Percentiles rank a stretch among this genome's conserved stretches.
These are phyloP conservation scores for Fusarium succisae DNA, from an alignment of 2,329 filamentous ascomycete species.

Conservation along the genomic window DNA sequence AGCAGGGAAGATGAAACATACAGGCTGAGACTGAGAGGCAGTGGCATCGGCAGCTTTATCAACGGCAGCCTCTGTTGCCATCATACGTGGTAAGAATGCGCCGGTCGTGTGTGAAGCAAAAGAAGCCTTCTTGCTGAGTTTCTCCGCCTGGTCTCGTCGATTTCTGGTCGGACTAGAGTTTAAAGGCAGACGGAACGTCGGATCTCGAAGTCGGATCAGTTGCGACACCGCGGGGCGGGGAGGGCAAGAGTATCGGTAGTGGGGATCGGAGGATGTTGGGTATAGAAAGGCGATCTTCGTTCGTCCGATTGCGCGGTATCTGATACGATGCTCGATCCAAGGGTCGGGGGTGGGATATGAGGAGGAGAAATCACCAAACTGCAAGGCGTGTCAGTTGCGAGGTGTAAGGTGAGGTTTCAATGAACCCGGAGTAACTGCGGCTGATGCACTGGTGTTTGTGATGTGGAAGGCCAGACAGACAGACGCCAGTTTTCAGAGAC, in stretches of 20 bases:
- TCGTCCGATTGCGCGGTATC: constrained; percentile 11
- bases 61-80: constrained; percentile 70
- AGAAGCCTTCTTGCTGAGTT: constrained; percentile 41
- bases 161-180: constrained; percentile 27
- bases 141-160: constrained; percentile 34
- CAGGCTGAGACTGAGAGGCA: constrained; percentile 57
- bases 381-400: constrained; percentile 34
- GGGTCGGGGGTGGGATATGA: constrained; percentile 23
- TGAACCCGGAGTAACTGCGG: constrained; percentile 44
- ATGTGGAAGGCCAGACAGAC: constrained; percentile 39
- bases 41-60: constrained; percentile 64
- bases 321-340: constrained; percentile 17
- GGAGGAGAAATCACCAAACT: constrained; percentile 24
- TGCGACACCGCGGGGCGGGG: constrained; percentile 39
- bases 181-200: constrained; percentile 21
- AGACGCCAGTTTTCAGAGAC: constrained; percentile 20
- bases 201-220: constrained; percentile 18
- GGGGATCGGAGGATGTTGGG: constrained; percentile 9
- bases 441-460: constrained; percentile 38
- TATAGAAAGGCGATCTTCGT: constrained; percentile 21
- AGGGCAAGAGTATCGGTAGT: constrained; percentile 22
- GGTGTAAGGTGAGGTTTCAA: constrained; percentile 40
- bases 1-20: constrained; percentile 46
- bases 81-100: constrained; percentile 64
- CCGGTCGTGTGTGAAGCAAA: constrained; percentile 45